Percentiles rank a stretch among this genome's conserved stretches.
Conservation (phyloP, 176 grass and related monocot species). For the Bonia amplexicaulis region DNA sequence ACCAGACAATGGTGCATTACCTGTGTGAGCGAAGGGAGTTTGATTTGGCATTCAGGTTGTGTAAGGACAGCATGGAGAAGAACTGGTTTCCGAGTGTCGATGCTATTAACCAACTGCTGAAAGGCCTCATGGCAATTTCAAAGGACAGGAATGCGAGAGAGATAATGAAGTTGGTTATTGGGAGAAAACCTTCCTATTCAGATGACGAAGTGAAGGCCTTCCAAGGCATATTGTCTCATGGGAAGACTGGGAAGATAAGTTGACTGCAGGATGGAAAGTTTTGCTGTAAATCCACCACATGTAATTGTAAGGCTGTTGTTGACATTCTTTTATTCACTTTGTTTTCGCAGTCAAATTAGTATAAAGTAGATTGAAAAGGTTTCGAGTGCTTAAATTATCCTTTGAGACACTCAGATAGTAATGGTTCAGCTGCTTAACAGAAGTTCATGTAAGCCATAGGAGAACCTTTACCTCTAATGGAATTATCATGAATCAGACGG, state of each 20-base stretch:
- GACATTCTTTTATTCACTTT: conserved; percentile 25
- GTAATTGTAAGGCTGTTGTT: conserved; percentile 44
- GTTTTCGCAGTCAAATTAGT: neutral
- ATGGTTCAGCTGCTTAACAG: too few relatives aligned
- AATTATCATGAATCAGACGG: too few relatives aligned
- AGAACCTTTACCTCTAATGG: too few relatives aligned
- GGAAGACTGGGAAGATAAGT: conserved; percentile 39
- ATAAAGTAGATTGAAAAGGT: conserved; percentile 17
- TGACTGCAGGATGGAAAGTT: conserved; percentile 19
- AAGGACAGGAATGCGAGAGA: conserved; percentile 64
- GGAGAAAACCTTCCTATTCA: conserved; percentile 59
- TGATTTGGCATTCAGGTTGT: conserved; percentile 68
- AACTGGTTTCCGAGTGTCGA: conserved; percentile 70
- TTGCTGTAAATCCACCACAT: conserved; percentile 42
- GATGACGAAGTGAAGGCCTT: conserved; percentile 49
- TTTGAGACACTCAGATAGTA: neutral
- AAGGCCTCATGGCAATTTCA: conserved; percentile 67
- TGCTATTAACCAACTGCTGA: conserved; percentile 54
- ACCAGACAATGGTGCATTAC: conserved; percentile 98
- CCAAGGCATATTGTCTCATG: conserved; percentile 49
- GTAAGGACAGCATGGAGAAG: conserved; percentile 79
- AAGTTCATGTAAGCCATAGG: too few relatives aligned
- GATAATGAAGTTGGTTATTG: conserved; percentile 65
- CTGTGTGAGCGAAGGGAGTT: conserved; percentile 71
- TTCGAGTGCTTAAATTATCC: conserved; percentile 23